Evolutionary conservation across 2,329 filamentous ascomycete species (phyloP).

Genomic region (Alternaria novae-zelandiae): DNA sequence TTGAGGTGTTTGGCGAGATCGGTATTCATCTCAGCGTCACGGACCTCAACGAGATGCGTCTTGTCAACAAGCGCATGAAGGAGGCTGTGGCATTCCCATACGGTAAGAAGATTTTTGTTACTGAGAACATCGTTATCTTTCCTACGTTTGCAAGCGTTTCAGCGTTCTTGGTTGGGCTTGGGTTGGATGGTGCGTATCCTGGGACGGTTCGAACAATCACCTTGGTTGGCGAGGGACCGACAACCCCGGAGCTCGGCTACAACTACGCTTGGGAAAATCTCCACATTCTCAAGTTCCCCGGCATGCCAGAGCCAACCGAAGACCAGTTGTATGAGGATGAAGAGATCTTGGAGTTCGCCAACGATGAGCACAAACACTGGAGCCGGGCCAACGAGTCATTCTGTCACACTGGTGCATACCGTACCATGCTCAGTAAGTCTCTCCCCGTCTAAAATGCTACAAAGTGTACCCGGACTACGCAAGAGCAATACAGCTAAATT

Average conservation of each 20-base stretch:
- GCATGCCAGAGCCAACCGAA: background rate
- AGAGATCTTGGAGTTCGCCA: conserved; percentile 6
- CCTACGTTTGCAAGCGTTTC: conserved; percentile 5
- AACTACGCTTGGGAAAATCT: background rate
- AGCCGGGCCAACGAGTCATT: conserved; percentile 7
- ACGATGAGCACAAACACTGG: conserved; percentile 10
- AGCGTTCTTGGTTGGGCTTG: conserved; percentile 2
- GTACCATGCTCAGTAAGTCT: conserved; percentile 12
- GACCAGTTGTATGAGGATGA: conserved; percentile 10
- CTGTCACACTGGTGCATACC: conserved; percentile 17
- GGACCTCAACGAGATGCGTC: background rate
- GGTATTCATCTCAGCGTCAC: background rate
- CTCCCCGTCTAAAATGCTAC: background rate
- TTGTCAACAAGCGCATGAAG: background rate
- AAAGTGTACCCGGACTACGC: background rate
- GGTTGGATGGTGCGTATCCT: background rate
- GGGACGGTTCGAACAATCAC: conserved; percentile 5
- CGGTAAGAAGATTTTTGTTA: background rate
- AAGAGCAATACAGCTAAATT: background rate
- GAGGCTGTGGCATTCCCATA: background rate
- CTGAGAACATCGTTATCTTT: background rate
- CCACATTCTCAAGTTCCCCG: background rate
- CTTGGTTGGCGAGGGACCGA: conserved; percentile 16
- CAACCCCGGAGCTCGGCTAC: background rate
- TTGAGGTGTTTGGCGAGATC: conserved; percentile 1